Evolutionary conservation across 352 stramenopile species (phyloP), one percentile per base, ranked within the genome.

Genomic region (Pythium graminicola): DNA sequence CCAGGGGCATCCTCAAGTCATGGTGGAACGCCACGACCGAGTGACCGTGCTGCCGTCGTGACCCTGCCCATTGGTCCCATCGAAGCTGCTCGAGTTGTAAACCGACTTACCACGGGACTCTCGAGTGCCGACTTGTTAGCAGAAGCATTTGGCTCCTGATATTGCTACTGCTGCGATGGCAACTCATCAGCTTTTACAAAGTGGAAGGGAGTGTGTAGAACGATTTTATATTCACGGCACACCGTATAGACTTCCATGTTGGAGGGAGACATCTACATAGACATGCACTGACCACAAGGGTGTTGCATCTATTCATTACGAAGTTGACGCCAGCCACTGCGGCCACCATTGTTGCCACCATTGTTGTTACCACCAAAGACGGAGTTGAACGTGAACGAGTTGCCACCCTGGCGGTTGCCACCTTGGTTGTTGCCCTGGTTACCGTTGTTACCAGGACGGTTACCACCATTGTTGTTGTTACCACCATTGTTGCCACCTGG

Each of bases 81-180:
- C 4, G 52, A 67, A 20, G 54, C 59, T 4, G 59, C 38, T 6
- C 48, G 52, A 11, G 53, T 62, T 2, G 59, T 31, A 13, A 59
- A 20, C 35, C 52, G 58, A 19, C 47, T 67, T 5, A 54, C 31
- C 16, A 22, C 39, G 3, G 26, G 11, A 11, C 2, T 45, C 6
- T 31, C 28, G 1, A 32, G 35, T 20, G 16, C 47, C 4, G 45
- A 62, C 20, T n/a, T 53, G 27, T 54, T 33, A 38, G 46, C 38
- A 22, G 26, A 56, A 33, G 54, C 54, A 11, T 56, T 54, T 23
- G 45, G 44, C 26, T 20, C 26, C 2, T 41, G 14, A 41, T 31
- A 10, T 28, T 6, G 20, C 4, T 29, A 29, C 40, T n/a, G n/a
- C 13, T 14, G 8, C 3, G 5, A 28, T 31, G 5, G 19, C 19